Percentiles rank a stretch among this genome's conserved stretches.
Conservation (phyloP, 2,329 filamentous ascomycete genomes). For the Ascochyta lentis region DNA sequence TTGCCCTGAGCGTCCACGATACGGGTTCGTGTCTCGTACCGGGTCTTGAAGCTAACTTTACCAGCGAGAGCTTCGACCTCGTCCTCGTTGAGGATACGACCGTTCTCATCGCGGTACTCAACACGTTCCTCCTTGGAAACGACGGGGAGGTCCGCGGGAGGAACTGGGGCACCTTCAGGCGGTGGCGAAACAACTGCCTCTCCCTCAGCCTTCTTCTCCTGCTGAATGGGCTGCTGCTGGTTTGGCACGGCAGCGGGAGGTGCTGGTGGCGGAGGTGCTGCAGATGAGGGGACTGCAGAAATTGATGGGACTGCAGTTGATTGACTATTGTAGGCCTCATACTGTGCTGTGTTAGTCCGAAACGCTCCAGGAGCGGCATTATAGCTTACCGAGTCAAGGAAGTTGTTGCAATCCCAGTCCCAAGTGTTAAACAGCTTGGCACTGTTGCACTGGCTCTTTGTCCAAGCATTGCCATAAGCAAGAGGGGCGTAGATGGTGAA, state of each 20-base stretch:
- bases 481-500: slow-evolving; percentile 89
- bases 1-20: slow-evolving; percentile 81
- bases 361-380: slow-evolving; percentile 17
- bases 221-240: slow-evolving; percentile 19
- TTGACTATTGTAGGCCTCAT: slow-evolving; percentile 39
- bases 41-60: slow-evolving; percentile 94
- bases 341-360: slow-evolving; percentile 26
- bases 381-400: slow-evolving; percentile 80
- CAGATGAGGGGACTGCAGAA: slow-evolving; percentile 34
- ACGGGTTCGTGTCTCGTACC: slow-evolving; percentile 92
- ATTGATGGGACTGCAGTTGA: slow-evolving; percentile 29
- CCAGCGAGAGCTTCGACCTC: slow-evolving; percentile 85
- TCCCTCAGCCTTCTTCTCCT: slow-evolving; percentile 33
- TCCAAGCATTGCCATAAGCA: slow-evolving; percentile 94
- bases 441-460: slow-evolving; percentile 80
- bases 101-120: slow-evolving; percentile 94
- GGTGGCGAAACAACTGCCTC: slow-evolving; percentile 41
- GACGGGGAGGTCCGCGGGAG: slow-evolving; percentile 40
- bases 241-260: slow-evolving; percentile 25
- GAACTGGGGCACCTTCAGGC: slow-evolving; percentile 30
- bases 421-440: slow-evolving; percentile 88
- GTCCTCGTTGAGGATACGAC: slow-evolving; percentile 83
- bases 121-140: slow-evolving; percentile 76
- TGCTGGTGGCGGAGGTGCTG: slow-evolving; percentile 28
- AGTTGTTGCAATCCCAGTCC: slow-evolving; percentile 99